These are phyloP conservation scores for Areca catechu DNA, from an alignment of 176 grass and related monocot genomes.

Conservation along the genomic window DNA sequence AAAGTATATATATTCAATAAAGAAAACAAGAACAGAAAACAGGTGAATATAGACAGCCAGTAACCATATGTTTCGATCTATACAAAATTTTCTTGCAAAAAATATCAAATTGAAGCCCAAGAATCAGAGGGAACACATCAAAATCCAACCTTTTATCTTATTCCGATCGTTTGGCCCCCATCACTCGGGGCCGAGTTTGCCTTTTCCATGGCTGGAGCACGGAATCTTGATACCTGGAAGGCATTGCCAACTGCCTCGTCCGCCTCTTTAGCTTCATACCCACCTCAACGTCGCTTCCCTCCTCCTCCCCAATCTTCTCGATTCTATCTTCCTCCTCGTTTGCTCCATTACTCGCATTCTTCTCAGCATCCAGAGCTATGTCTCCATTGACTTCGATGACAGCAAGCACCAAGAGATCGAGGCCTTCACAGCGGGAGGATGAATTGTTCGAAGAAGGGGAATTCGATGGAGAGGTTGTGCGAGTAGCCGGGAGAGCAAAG, in stretches of 20 bases:
- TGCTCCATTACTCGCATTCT: neutral
- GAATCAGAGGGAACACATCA: no score
- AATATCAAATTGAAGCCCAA: no score
- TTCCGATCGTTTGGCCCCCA: no score
- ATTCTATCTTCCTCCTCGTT: neutral
- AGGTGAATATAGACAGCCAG: no score
- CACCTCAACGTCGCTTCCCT: neutral
- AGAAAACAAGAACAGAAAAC: no score
- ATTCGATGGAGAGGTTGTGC: neutral
- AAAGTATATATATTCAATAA: no score
- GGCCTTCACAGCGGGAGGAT: neutral
- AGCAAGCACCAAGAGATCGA: constrained; percentile 11
- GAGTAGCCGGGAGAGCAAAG: neutral
- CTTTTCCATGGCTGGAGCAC: constrained; percentile 22
- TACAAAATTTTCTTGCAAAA: no score
- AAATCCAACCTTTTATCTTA: no score
- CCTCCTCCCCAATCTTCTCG: neutral
- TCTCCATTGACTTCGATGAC: no score
- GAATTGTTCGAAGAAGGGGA: neutral
- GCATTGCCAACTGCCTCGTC: constrained; percentile 7
- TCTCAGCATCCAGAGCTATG: no score
- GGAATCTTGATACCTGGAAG: constrained; percentile 22
- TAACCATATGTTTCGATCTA: no score
- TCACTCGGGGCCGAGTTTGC: neutral
- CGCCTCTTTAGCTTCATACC: constrained; percentile 1